Base-by-base conservation (phyloP, 139 green algal genomes). In the Mychonastes homosphaera region DNA sequence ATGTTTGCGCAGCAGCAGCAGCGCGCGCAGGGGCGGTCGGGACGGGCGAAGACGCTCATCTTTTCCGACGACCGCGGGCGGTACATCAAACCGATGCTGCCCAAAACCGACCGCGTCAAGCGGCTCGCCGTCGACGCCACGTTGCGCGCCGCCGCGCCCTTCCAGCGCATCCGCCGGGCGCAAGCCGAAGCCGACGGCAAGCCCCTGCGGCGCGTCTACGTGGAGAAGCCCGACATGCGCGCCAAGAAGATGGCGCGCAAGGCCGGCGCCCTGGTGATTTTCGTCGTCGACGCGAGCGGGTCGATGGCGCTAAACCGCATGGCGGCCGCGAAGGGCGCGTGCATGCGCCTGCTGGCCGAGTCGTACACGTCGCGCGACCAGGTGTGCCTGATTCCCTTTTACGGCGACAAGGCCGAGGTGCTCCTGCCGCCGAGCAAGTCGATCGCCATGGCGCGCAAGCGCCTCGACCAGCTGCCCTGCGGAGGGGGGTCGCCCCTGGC, bases 81-180 rank as follows among this genome's bases (percentile, higher is more conserved):
- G 6, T 95, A 99, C 86, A 96, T 99, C 77, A 99, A 99, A 81
- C 92, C 92, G 48, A 97, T 99, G 87, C 68, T 98, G 10, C 92
- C 92, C 46, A 96, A 94, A 79, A 69, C 69, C 16, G 71, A 79
- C 66, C 76, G 75, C 63, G 69, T 96, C 33, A 90, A 83, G 80
- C 81, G 93, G n/a, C 64, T 99, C 46, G 92, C 92, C 23, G 92
- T 99, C 41, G 92, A 99, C 64, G 92, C 92, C 43, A 99, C 92
- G 21, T 77, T 99, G 58, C 73, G 92, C 32, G 71, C 89, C 8
- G 93, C 92, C 19, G 92, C 92, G 6, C 92, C 92, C 4, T 98
- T 94, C 83, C 92, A 99, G 71, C 73, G 67, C 64, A 70, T 81
- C 27, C 72, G 77, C 26, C 63, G 77, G 38, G 62, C 75, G 56